Percentiles rank a stretch among this genome's conserved stretches.
These are phyloP conservation scores for Rheum nobile DNA, from an alignment of 148 eudicot genomes.

Conservation along the genomic window DNA sequence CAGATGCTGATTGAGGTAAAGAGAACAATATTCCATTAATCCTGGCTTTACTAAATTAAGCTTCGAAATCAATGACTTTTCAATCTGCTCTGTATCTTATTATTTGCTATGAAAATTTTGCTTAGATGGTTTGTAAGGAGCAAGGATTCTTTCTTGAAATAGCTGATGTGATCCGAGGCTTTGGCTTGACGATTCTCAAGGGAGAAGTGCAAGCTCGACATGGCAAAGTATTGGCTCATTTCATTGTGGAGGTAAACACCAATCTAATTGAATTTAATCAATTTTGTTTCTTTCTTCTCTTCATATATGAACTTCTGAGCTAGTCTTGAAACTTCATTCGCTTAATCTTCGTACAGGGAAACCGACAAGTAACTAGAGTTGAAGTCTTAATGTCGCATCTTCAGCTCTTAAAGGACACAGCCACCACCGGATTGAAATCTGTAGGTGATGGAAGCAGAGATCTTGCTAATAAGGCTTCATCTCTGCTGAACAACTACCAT, in stretches of 20 bases:
- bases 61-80: not conserved
- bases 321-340: not conserved
- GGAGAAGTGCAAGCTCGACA: constrained; percentile 64
- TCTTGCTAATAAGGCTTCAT: not conserved
- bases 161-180: constrained; percentile 49
- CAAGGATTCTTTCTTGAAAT: constrained; percentile 76
- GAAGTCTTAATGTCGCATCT: constrained; percentile 63
- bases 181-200: constrained; percentile 69
- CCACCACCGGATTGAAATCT: not conserved
- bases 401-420: constrained; percentile 42
- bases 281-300: too few relatives aligned
- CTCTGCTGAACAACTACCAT: not conserved
- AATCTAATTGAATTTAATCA: not conserved
- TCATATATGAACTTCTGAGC: too few relatives aligned
- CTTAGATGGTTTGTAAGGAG: constrained; percentile 71
- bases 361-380: constrained; percentile 41
- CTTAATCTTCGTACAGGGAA: constrained; percentile 15
- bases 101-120: not conserved
- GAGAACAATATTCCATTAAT: not conserved
- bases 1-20: constrained; percentile 80
- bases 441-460: not conserved
- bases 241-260: constrained; percentile 58
- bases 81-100: not conserved
- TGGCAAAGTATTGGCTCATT: constrained; percentile 58
- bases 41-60: not conserved